Conservation (phyloP, 306 rosid genomes). For the Hippophae tibetana region DNA sequence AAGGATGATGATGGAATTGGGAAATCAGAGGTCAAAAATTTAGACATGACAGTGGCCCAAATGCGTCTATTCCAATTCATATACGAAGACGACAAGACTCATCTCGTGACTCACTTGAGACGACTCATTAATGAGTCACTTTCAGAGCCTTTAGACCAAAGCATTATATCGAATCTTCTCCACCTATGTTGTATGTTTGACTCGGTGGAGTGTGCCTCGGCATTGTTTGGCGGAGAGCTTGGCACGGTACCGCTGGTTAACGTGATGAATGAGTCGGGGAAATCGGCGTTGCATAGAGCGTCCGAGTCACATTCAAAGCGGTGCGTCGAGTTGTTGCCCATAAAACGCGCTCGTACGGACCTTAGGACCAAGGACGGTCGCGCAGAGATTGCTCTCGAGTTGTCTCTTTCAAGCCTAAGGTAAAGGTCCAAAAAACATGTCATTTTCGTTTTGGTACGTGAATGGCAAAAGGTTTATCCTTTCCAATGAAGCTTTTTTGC, state of each 20-base stretch:
- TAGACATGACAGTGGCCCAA: constrained; percentile 8
- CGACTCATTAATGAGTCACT: constrained; percentile 1
- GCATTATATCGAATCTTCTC: constrained; percentile 25
- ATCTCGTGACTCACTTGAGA: constrained; percentile 13
- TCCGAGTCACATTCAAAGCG: constrained; percentile 27
- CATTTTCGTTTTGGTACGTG: constrained; percentile 19
- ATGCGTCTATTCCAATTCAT: constrained; percentile 15
- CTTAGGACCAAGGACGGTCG: constrained; percentile 29
- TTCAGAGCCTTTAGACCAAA: constrained; percentile 16
- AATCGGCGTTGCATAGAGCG: constrained; percentile 31
- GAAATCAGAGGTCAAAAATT: neutral
- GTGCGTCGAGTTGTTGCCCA: constrained; percentile 29
- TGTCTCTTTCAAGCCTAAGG: constrained; percentile 34
- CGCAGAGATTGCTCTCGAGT: constrained; percentile 28
- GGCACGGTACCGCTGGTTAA: constrained; percentile 25
- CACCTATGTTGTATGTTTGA: constrained; percentile 34
- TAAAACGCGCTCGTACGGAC: constrained; percentile 33
- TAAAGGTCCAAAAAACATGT: constrained; percentile 14
- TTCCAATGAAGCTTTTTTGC: constrained; percentile 10
- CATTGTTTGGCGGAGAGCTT: constrained; percentile 26
- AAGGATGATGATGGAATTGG: neutral
- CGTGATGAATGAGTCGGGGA: constrained; percentile 23
- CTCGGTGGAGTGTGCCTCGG: constrained; percentile 27
- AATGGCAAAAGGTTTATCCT: constrained; percentile 13
- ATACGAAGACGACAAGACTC: constrained; percentile 14